These are phyloP conservation scores for Lichtheimia corymbifera DNA, from an alignment of 371 early-diverging fungal species.

Conservation along the genomic window DNA sequence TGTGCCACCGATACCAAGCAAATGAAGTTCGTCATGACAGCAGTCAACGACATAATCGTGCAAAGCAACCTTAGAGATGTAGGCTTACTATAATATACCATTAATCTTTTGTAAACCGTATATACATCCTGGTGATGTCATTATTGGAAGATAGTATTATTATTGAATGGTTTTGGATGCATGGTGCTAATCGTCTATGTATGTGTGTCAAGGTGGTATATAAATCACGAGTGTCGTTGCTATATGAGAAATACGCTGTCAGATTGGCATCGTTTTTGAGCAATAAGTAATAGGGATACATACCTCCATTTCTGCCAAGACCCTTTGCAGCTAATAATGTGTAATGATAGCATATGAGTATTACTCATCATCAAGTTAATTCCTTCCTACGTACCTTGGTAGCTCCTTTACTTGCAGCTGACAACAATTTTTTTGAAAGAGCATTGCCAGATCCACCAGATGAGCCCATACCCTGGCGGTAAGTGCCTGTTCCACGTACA, in stretches of 20 bases:
- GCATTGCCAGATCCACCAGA: conserved; percentile 5
- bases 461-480: neutral
- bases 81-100: conserved; percentile 55
- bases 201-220: too few species aligned
- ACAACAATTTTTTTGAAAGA: conserved; percentile 29
- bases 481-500: conserved; percentile 17
- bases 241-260: too few species aligned
- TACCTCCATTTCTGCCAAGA: conserved; percentile 16
- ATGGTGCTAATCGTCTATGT: too few species aligned
- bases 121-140: too few species aligned
- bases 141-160: too few species aligned
- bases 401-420: conserved; percentile 37
- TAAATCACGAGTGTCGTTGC: too few species aligned
- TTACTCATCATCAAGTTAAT: neutral
- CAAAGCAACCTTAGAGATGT: conserved; percentile 62
- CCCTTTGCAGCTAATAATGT: conserved; percentile 7
- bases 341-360: neutral
- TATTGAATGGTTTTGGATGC: too few species aligned
- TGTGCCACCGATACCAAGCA: conserved; percentile 74
- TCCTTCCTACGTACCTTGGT: conserved; percentile 21
- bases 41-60: conserved; percentile 78
- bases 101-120: neutral
- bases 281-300: too few species aligned
- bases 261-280: too few species aligned
- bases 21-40: conserved; percentile 75